Base-by-base conservation (phyloP, 2,329 filamentous ascomycete genomes). In the Colletotrichum paranaense region DNA sequence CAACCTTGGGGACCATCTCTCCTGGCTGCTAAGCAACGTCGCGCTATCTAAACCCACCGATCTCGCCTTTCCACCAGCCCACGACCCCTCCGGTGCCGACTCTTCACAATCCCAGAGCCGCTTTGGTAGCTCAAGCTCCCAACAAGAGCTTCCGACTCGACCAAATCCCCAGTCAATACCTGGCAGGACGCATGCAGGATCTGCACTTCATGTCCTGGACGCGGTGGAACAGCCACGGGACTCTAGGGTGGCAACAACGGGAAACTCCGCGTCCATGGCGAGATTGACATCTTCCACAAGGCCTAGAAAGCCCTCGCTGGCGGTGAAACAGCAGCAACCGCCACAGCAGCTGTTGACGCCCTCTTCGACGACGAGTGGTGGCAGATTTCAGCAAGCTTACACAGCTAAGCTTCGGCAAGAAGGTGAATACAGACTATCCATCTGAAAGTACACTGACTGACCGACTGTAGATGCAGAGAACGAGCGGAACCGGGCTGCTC, bases 1-100 rank as follows among this genome's bases (percentile, higher is more conserved):
- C 82, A 91, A 91, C 79, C 85, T 91, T 73, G 80, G 82, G 77
- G 86, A 88, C 78, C 88, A 91, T 80, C 82, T 91, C 77, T 83
- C 87, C 77, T 91, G 89, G 89, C 84, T 91, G 78, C 79, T 90
- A 77, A 84, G 84, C 77, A 87, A 88, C 80, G 80, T 83, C 77
- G 78, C 82, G 69, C 79, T 82, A 77, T 81, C 81, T 76, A 82
- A 81, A 78, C 84, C 84, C 62, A 72, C 82, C 82, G 70, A 80
- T 78, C 74, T 82, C 81, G 75, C 80, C 82, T 69, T 80, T 81
- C 74, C 82, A 85, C 52, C 82, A 77, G 58, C 76, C 74, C 62
- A 75, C 74, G 72, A 79, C 77, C 74, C 78, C 74, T 66, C 76
- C 72, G 28, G 77, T 75, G 28, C 58, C 62, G 30, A 69, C 62